Base-by-base conservation (phyloP, 2,329 filamentous ascomycete species). In the Hymenotorrendiella dingleyae region DNA sequence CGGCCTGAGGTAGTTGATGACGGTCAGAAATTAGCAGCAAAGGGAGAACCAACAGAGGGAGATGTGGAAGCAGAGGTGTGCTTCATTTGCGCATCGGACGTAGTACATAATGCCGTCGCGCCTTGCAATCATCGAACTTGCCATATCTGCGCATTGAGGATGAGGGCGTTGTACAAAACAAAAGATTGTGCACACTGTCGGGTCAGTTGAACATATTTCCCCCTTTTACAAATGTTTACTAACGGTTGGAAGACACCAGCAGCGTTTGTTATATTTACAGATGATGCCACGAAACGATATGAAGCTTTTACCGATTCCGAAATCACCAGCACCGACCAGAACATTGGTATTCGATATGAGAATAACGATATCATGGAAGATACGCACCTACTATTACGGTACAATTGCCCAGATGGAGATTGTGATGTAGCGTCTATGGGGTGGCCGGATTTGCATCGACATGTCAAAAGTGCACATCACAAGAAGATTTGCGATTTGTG, bases 71-170 rank as follows among this genome's bases (percentile, higher is more conserved):
- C 74, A 20, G 89, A 96, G 49, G 77, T 96, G 48, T 98, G 93
- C 76, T 97, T 97, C 67, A 98, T 98, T 60, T 98, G 93, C 66
- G 91, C 93, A 43, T 95, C 90, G 52, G 79, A 83, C 2, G 83
- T 98, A 36, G 80, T 85, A 36, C 89, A 97, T 68, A 82, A 87
- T 56, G 85, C 90, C 8, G 80, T 98, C 52, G 82, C 90, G 23
- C 91, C 93, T 16, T 98, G 93, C 67, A 97, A 96, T 64, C 93
- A 98, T 67, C 78, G 86, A 44, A 96, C 91, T 36, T 98, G 93
- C 62, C 93, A 98, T 67, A 95, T 97, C 52, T 98, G 93, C 64
- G 84, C 89, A 8, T 69, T 98, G 54, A 79, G 93, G 46, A 79
- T 97, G 78, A 79, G 93, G 55, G 93, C 91, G 1, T 70, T 98